These are phyloP conservation scores for Cyclotella sp. DNA, from an alignment of 108 stramenopile genomes.

Conservation along the genomic window DNA sequence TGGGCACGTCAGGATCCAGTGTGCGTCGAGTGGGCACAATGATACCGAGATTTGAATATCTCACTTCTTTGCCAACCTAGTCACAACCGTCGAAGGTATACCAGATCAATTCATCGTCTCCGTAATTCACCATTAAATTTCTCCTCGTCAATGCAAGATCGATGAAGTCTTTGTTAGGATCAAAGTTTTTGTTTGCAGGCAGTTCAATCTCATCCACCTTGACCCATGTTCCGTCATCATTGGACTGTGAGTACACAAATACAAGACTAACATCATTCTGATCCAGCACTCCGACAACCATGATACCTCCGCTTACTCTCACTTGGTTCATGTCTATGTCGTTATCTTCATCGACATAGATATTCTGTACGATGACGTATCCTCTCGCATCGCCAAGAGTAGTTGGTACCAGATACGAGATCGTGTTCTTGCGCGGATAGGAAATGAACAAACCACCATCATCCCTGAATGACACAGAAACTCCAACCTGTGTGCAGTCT, in stretches of 20 bases:
- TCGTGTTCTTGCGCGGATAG: background rate
- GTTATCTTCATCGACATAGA: background rate
- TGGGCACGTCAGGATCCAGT: too few relatives aligned
- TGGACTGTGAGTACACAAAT: background rate
- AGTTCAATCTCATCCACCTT: constrained; percentile 14
- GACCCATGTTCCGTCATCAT: background rate
- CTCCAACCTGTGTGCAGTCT: background rate
- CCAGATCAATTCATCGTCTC: background rate
- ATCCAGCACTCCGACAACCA: background rate
- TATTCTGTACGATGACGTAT: background rate
- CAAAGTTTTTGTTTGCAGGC: background rate
- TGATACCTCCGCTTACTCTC: background rate
- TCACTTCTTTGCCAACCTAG: too few relatives aligned
- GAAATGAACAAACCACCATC: constrained; percentile 6
- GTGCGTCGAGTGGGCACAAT: too few relatives aligned
- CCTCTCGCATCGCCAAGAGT: background rate
- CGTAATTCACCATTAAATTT: constrained; percentile 11
- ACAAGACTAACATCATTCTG: background rate
- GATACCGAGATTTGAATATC: too few relatives aligned
- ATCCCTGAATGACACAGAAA: constrained; percentile 1
- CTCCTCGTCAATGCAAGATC: constrained; percentile 7
- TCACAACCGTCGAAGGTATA: constrained; percentile 1
- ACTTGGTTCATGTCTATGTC: background rate
- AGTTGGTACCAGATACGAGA: background rate
- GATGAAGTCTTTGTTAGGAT: background rate